phyloP scores from a whole-genome alignment of 768 basidiomycete genomes.

The Leccinum barrowsii region DNA sequence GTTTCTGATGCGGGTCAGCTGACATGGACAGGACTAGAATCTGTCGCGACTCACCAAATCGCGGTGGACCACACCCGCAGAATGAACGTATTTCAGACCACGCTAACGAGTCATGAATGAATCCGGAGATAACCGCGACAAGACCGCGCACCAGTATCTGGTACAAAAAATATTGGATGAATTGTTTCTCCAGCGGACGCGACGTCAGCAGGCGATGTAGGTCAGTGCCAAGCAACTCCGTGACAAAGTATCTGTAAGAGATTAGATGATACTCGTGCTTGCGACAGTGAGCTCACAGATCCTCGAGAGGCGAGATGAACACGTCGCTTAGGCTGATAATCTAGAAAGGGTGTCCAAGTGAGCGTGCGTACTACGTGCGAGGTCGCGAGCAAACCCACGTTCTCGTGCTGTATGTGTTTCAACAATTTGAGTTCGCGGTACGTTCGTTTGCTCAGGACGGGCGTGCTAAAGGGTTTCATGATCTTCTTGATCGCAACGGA shows the following conservation, averaged over 20 bases:
- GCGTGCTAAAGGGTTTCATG: slow-evolving; percentile 99
- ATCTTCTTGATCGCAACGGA: slow-evolving; percentile 99
- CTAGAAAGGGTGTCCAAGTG: slow-evolving; percentile 36
- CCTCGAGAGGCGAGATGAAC: slow-evolving; percentile 99
- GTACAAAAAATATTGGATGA: slow-evolving; percentile 99
- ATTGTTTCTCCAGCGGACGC: slow-evolving; percentile 97
- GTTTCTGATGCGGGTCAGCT: slow-evolving; percentile 59
- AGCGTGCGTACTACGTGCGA: not conserved
- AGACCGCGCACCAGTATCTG: slow-evolving; percentile 79
- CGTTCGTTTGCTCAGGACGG: slow-evolving; percentile 96
- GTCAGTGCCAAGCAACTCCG: slow-evolving; percentile 96
- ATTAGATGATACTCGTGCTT: not conserved
- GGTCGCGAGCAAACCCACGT: slow-evolving; percentile 49
- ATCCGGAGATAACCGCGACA: not conserved
- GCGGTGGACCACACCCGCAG: slow-evolving; percentile 97
- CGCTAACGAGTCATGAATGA: slow-evolving; percentile 48
- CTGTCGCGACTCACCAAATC: slow-evolving; percentile 63
- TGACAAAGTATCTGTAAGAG: slow-evolving; percentile 87
- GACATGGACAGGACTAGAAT: not conserved
- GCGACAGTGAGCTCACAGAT: slow-evolving; percentile 61
- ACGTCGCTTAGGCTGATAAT: slow-evolving; percentile 99
- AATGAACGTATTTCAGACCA: slow-evolving; percentile 98
- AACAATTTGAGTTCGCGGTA: slow-evolving; percentile 97
- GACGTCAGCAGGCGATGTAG: slow-evolving; percentile 95
- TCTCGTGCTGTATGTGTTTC: slow-evolving; percentile 98